phyloP scores from a whole-genome alignment of 2,329 filamentous ascomycete species.

The Colletotrichum brevisporum region DNA sequence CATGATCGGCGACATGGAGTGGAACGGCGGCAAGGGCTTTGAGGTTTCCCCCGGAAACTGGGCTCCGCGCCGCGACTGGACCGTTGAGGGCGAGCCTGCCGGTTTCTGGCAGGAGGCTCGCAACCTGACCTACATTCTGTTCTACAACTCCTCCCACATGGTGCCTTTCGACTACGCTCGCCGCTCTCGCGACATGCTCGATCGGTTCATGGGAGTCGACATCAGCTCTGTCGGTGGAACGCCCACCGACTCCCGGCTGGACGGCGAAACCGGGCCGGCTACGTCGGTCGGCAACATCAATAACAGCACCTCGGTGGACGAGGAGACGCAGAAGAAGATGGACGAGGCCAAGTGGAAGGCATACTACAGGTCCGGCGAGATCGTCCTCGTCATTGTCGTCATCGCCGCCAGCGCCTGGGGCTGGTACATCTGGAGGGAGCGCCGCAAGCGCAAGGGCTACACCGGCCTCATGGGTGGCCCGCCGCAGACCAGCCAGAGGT shows the following conservation, averaged over 20 bases:
- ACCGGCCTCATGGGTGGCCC: slow-evolving; percentile 61
- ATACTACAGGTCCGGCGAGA: slow-evolving; percentile 89
- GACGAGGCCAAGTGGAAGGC: slow-evolving; percentile 89
- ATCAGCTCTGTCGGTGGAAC: slow-evolving; percentile 88
- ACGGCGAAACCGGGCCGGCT: slow-evolving; percentile 85
- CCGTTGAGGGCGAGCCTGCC: slow-evolving; percentile 88
- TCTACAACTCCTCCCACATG: slow-evolving; percentile 98
- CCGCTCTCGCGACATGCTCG: slow-evolving; percentile 93
- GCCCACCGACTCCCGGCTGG: slow-evolving; percentile 84
- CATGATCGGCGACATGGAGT: slow-evolving; percentile 89
- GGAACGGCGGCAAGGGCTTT: slow-evolving; percentile 93
- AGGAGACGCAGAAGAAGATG: slow-evolving; percentile 78
- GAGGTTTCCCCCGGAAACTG: slow-evolving; percentile 88
- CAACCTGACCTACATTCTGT: slow-evolving; percentile 95
- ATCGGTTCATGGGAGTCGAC: slow-evolving; percentile 95
- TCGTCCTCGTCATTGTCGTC: slow-evolving; percentile 85
- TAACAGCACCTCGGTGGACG: slow-evolving; percentile 72
- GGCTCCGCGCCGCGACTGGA: slow-evolving; percentile 95
- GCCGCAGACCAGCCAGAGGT: slow-evolving; percentile 49
- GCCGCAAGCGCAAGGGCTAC: slow-evolving; percentile 70
- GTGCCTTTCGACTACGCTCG: slow-evolving; percentile 94
- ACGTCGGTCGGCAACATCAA: slow-evolving; percentile 82
- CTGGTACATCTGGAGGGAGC: slow-evolving; percentile 77
- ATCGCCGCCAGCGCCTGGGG: slow-evolving; percentile 82
- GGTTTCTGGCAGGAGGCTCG: slow-evolving; percentile 96